phyloP scores from a whole-genome alignment of 176 grass and related monocot species.

The Oryza rufipogon region DNA sequence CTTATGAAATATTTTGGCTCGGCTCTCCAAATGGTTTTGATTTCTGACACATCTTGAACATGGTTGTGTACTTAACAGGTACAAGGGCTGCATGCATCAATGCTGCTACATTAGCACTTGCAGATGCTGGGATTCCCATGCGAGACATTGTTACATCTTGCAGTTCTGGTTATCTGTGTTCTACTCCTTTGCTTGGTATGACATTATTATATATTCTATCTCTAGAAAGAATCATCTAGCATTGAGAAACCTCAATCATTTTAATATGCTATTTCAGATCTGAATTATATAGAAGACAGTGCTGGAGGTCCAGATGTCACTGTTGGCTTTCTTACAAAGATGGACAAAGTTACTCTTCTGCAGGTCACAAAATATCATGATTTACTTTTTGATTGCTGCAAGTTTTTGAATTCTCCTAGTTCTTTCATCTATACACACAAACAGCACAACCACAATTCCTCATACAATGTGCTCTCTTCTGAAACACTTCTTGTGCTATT shows the following conservation, averaged over 20 bases:
- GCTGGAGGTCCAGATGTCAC: conserved; percentile 93
- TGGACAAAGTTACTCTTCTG: conserved; percentile 95
- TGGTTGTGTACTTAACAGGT: conserved; percentile 51
- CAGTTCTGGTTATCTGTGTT: conserved; percentile 90
- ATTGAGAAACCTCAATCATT: conserved; percentile 9
- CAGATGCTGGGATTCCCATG: conserved; percentile 96
- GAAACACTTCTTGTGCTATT: neutral
- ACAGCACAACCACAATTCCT: neutral
- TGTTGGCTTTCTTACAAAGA: conserved; percentile 85
- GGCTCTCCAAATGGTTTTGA: conserved; percentile 9
- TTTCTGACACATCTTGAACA: conserved; percentile 17
- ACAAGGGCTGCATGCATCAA: conserved; percentile 98
- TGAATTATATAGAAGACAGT: conserved; percentile 95
- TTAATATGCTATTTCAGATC: conserved; percentile 60
- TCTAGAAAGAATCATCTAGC: conserved; percentile 7
- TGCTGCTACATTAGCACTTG: conserved; percentile 95
- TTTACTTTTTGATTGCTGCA: neutral
- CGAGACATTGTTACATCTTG: conserved; percentile 94
- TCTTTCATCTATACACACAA: conserved; percentile 10
- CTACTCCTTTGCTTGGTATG: conserved; percentile 87
- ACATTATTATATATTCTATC: conserved; percentile 15
- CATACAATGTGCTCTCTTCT: conserved; percentile 19
- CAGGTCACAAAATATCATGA: conserved; percentile 59
- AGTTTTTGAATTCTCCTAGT: neutral
- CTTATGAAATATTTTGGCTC: neutral